A percentile compares a stretch with the other conserved stretches of the same genome.
Conservation (phyloP, 116 monocot species). For the Cymodocea nodosa region DNA sequence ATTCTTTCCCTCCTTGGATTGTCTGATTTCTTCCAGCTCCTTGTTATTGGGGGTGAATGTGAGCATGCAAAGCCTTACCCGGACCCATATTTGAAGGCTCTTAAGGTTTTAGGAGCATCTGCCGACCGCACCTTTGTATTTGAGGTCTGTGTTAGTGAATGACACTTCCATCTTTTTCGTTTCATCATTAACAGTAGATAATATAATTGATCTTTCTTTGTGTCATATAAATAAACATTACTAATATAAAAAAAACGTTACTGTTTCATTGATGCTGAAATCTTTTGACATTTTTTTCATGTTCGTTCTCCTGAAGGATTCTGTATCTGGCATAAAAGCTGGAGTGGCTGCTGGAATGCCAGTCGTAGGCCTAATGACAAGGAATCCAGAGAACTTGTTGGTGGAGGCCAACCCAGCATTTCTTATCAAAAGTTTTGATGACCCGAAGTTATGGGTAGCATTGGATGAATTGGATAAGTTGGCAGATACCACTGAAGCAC, state of each 20-base stretch:
- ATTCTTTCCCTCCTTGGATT: constrained; percentile 63
- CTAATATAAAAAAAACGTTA: too few relatives aligned
- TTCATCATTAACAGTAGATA: too few relatives aligned
- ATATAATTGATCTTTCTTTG: too few relatives aligned
- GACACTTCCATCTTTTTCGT: too few relatives aligned
- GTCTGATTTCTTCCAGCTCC: constrained; percentile 48
- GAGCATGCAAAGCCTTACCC: constrained; percentile 82
- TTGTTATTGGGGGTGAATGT: constrained; percentile 69
- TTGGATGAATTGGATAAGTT: constrained; percentile 32
- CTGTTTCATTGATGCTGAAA: too few relatives aligned
- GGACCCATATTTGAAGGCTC: constrained; percentile 63
- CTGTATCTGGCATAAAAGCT: constrained; percentile 61
- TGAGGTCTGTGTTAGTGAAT: constrained; percentile 32
- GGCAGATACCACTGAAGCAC: not conserved
- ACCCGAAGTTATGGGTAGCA: constrained; percentile 51
- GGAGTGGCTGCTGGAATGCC: constrained; percentile 74
- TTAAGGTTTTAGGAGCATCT: constrained; percentile 38
- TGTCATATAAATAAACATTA: too few relatives aligned
- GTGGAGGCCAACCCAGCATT: constrained; percentile 47
- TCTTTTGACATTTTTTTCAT: not conserved
- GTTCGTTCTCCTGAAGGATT: constrained; percentile 39
- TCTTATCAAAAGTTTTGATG: constrained; percentile 58
- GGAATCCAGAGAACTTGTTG: constrained; percentile 45
- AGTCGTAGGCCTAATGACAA: constrained; percentile 45
- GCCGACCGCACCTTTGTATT: constrained; percentile 53